Percentiles rank a stretch among this genome's conserved stretches.
Conservation (phyloP, 1,139 yeast species). For the Yamadazyma epiphylla region DNA sequence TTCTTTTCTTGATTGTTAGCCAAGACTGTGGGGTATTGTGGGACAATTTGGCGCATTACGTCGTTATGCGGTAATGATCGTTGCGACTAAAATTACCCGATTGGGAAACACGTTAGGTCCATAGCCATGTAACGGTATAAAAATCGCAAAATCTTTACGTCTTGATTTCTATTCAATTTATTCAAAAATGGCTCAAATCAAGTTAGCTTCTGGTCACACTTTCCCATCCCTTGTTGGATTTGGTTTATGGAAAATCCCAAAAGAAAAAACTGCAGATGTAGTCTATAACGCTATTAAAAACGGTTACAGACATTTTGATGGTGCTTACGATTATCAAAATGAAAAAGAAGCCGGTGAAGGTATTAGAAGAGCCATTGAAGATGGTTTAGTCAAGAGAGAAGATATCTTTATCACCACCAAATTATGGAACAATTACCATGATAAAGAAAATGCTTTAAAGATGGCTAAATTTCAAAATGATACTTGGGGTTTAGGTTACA, state of each 20-base stretch:
- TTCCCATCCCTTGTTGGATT: conserved; percentile 31
- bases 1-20: too few species aligned
- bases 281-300: conserved; percentile 63
- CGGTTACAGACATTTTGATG: conserved; percentile 75
- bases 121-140: too few species aligned
- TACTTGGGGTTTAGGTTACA: conserved; percentile 61
- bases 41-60: too few species aligned
- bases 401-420: conserved; percentile 76
- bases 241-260: conserved; percentile 67
- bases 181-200: conserved; percentile 22
- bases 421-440: conserved; percentile 77
- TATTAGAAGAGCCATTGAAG: conserved; percentile 57
- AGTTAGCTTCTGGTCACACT: conserved; percentile 49
- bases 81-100: too few species aligned
- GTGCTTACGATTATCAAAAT: conserved; percentile 77
- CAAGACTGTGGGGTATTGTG: too few species aligned
- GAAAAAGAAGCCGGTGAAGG: conserved; percentile 74
- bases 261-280: conserved; percentile 52
- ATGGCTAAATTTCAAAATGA: conserved; percentile 46
- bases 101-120: too few species aligned
- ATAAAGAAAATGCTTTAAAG: conserved; percentile 54
- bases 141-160: too few species aligned
- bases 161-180: too few species aligned
- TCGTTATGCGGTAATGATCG: too few species aligned
- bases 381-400: conserved; percentile 66